Conservation (phyloP, 208 protist genomes). For the Phytomonas sp. region DNA sequence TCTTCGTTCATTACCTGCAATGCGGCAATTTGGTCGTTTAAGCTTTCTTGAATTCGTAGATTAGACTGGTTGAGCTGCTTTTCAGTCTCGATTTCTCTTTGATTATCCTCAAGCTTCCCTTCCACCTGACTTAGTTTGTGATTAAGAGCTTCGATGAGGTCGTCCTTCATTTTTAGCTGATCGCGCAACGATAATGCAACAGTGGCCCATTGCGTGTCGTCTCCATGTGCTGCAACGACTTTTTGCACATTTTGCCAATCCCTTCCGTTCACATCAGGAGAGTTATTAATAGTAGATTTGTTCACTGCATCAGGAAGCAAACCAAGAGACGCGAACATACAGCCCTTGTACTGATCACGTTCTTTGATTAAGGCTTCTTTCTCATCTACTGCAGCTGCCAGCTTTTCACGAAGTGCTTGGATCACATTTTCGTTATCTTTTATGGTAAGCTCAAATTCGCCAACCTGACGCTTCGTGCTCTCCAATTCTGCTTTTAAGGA, state of each 20-base stretch:
- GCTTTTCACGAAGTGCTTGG: constrained; percentile 40
- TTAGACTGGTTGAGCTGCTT: not conserved
- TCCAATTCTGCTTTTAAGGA: not conserved
- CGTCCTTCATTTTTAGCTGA: constrained; percentile 65
- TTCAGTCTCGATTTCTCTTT: constrained; percentile 14
- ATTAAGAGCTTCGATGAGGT: constrained; percentile 52
- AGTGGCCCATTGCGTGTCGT: constrained; percentile 26
- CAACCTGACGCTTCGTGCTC: constrained; percentile 39
- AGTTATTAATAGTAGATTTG: not conserved
- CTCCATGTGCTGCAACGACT: not conserved
- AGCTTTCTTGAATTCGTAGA: not conserved
- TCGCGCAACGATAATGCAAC: constrained; percentile 60
- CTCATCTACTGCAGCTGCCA: constrained; percentile 41
- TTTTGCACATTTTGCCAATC: not conserved
- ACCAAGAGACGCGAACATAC: not conserved
- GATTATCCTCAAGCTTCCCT: constrained; percentile 33
- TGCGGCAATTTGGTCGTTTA: constrained; percentile 27
- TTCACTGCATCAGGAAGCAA: not conserved
- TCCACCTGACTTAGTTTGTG: constrained; percentile 27
- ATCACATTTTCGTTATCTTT: constrained; percentile 38
- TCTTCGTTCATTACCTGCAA: constrained; percentile 57
- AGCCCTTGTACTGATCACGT: constrained; percentile 51
- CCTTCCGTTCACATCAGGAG: not conserved
- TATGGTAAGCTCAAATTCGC: constrained; percentile 60
- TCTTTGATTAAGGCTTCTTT: constrained; percentile 53